These are phyloP conservation scores for Jacaranda copaia DNA, from an alignment of 257 asterid genomes.

Conservation along the genomic window DNA sequence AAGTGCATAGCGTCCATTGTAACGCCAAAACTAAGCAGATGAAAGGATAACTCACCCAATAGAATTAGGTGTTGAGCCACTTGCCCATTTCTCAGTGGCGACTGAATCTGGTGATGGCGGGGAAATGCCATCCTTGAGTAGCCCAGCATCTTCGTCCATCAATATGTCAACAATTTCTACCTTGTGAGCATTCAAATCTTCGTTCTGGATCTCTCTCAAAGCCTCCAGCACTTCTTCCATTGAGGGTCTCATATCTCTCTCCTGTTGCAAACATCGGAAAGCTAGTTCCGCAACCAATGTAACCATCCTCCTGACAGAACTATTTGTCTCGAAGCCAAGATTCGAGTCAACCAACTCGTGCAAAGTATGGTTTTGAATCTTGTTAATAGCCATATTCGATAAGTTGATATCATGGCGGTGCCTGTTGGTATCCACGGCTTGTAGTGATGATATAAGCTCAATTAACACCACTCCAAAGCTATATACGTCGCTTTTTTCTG, in stretches of 20 bases:
- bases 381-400: constrained; percentile 75
- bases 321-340: constrained; percentile 59
- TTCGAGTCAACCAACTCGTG: constrained; percentile 73
- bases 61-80: background rate
- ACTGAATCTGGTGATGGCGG: constrained; percentile 40
- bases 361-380: constrained; percentile 60
- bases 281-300: constrained; percentile 70
- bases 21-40: too few species aligned
- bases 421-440: constrained; percentile 79
- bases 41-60: background rate
- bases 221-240: constrained; percentile 68
- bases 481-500: constrained; percentile 77
- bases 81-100: background rate
- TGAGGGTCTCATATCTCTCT: constrained; percentile 75
- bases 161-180: constrained; percentile 48
- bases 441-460: constrained; percentile 81
- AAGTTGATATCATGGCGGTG: constrained; percentile 75
- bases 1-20: too few species aligned
- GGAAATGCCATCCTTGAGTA: constrained; percentile 36
- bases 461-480: constrained; percentile 87
- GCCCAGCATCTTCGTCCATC: constrained; percentile 46
- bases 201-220: constrained; percentile 53
- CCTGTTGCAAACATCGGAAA: constrained; percentile 71
- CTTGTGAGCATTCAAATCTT: constrained; percentile 37
- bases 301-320: constrained; percentile 49